phyloP scores from a whole-genome alignment of 768 basidiomycete species.

The Boletus rubropictus region DNA sequence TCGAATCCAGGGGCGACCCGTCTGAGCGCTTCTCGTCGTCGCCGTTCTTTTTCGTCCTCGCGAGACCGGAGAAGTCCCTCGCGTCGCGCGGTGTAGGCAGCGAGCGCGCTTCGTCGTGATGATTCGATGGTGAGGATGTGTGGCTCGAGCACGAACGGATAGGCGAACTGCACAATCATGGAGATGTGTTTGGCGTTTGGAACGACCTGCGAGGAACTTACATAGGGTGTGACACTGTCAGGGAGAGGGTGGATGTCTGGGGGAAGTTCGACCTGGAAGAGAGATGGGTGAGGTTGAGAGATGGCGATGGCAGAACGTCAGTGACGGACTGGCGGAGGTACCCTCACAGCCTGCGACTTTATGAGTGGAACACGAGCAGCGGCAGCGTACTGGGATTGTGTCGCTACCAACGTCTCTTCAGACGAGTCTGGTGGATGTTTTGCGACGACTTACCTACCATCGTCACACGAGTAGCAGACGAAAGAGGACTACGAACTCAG shows the following conservation, averaged over 20 bases:
- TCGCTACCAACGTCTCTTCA: slow-evolving; percentile 1
- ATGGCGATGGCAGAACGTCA: too few species aligned
- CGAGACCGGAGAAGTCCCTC: slow-evolving; percentile 66
- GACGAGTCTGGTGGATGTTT: neutral
- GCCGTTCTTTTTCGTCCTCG: slow-evolving; percentile 70
- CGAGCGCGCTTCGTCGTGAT: slow-evolving; percentile 60
- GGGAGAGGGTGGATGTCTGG: slow-evolving; percentile 93
- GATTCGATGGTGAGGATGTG: slow-evolving; percentile 76
- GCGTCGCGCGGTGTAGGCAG: slow-evolving; percentile 59
- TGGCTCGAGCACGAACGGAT: slow-evolving; percentile 89
- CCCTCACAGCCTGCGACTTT: slow-evolving; percentile 84
- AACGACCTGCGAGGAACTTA: slow-evolving; percentile 31
- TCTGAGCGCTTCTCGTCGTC: slow-evolving; percentile 58
- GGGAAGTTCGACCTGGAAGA: slow-evolving; percentile 71
- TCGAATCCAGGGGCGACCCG: slow-evolving; percentile 84
- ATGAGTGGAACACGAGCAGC: slow-evolving; percentile 78
- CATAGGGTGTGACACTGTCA: slow-evolving; percentile 84
- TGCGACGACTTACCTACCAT: slow-evolving; percentile 21
- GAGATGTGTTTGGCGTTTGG: neutral
- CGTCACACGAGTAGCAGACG: neutral
- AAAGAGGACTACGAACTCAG: slow-evolving; percentile 12
- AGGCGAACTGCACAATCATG: slow-evolving; percentile 72
- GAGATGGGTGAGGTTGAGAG: neutral
- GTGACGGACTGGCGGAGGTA: slow-evolving; percentile 63
- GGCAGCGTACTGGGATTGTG: slow-evolving; percentile 69